phyloP scores from a whole-genome alignment of 495 filamentous ascomycete genomes.

The Stereocaulon alpinum region DNA sequence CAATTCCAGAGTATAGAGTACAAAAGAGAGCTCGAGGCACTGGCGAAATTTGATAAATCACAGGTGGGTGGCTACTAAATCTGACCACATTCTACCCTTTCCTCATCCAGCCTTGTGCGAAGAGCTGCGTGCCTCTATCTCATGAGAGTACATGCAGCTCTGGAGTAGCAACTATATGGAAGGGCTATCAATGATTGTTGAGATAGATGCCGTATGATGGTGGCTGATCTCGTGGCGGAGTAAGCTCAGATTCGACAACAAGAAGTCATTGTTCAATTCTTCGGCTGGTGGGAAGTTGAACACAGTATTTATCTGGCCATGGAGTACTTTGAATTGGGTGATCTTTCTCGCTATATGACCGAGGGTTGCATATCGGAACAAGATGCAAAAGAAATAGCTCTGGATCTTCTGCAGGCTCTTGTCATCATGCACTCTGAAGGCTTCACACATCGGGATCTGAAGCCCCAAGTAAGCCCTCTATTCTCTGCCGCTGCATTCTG shows the following conservation, averaged over 20 bases:
- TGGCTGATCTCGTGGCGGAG: no score
- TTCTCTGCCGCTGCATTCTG: no score
- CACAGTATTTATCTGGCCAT: constrained; percentile 22
- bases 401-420: constrained; percentile 22
- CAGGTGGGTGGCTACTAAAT: background rate
- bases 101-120: background rate
- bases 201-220: no score
- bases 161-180: no score
- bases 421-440: constrained; percentile 24
- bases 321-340: constrained; percentile 27
- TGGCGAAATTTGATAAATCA: background rate
- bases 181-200: background rate
- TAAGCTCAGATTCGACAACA: background rate
- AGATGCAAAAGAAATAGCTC: constrained; percentile 17
- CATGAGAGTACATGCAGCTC: no score
- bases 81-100: no score
- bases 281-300: constrained; percentile 16
- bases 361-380: constrained; percentile 13
- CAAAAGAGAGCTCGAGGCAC: background rate
- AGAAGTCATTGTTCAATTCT: constrained; percentile 1
- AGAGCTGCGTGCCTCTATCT: background rate
- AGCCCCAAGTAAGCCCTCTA: constrained; percentile 17
- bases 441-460: constrained; percentile 26
- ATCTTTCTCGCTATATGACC: constrained; percentile 11
- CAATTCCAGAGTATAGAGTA: background rate